phyloP scores from a whole-genome alignment of 1,284 basidiomycete species.

The Leccinum pachyderme region DNA sequence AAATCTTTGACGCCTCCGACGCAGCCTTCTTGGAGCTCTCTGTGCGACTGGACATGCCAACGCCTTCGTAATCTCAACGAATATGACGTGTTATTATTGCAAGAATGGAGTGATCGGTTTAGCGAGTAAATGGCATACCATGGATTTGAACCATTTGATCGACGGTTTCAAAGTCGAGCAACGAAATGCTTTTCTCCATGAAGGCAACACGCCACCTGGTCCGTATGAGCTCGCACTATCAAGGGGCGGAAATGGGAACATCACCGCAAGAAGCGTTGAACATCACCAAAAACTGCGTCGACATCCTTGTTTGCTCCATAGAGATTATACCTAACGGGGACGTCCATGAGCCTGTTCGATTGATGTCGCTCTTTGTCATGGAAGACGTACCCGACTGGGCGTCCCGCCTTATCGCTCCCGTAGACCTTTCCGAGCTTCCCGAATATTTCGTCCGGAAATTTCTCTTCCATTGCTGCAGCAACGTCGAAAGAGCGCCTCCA shows the following conservation, averaged over 20 bases:
- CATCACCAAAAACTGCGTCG: slow-evolving; percentile 67
- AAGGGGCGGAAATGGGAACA: background rate
- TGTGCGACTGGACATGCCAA: slow-evolving; percentile 60
- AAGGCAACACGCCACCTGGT: slow-evolving; percentile 72
- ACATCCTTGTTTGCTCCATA: slow-evolving; percentile 67
- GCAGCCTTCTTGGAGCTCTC: slow-evolving; percentile 75
- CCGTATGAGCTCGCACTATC: background rate
- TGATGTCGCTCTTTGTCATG: slow-evolving; percentile 11
- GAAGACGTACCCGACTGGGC: slow-evolving; percentile 58
- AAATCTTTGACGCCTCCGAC: slow-evolving; percentile 65
- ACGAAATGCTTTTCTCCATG: slow-evolving; percentile 65
- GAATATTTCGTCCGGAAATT: slow-evolving; percentile 65
- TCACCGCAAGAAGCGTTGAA: slow-evolving; percentile 69
- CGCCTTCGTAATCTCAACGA: slow-evolving; percentile 71
- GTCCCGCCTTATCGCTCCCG: slow-evolving; percentile 64
- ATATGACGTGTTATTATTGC: background rate
- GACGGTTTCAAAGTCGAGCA: slow-evolving; percentile 67
- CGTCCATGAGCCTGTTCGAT: background rate
- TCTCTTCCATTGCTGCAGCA: slow-evolving; percentile 56
- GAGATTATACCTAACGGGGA: slow-evolving; percentile 59
- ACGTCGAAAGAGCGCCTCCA: slow-evolving; percentile 74
- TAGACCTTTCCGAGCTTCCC: slow-evolving; percentile 60
- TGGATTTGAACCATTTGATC: slow-evolving; percentile 77
- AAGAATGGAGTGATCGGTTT: background rate
- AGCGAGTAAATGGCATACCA: slow-evolving; percentile 38